Conservation (phyloP, 139 green algal genomes). For the Raphidocelis subcapitata region DNA sequence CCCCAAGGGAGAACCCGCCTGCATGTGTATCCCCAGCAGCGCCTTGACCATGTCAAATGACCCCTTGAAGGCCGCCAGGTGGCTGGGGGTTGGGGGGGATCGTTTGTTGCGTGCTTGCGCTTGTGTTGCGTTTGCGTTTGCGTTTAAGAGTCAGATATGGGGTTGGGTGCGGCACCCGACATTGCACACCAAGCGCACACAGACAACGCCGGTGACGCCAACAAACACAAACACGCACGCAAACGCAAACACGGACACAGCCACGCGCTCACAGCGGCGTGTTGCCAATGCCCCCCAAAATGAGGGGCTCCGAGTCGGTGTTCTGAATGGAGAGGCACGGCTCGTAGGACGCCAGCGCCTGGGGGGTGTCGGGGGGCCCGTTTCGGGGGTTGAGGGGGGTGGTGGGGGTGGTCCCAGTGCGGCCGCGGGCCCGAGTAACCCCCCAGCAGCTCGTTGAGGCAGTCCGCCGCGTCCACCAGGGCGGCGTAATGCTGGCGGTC, state of each 20-base stretch:
- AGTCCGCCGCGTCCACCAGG: too few relatives aligned
- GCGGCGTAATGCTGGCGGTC: too few relatives aligned
- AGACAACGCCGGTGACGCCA: too few relatives aligned
- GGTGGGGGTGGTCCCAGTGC: not conserved
- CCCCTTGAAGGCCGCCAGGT: constrained; percentile 39
- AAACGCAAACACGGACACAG: too few relatives aligned
- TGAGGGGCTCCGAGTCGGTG: not conserved
- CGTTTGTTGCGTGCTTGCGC: not conserved
- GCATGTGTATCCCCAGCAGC: constrained; percentile 34
- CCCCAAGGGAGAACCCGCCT: too few relatives aligned
- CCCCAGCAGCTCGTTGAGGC: too few relatives aligned
- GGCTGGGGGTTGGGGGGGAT: constrained; percentile 16
- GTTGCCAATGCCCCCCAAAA: constrained; percentile 13
- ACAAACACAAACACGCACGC: too few relatives aligned
- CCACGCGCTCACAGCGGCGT: constrained; percentile 2
- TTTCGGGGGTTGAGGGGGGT: constrained; percentile 9
- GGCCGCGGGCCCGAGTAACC: not conserved
- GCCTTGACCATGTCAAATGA: constrained; percentile 28
- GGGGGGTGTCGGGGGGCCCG: not conserved
- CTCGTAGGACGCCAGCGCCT: constrained; percentile 37
- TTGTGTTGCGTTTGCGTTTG: not conserved
- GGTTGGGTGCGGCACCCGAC: too few relatives aligned
- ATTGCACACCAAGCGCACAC: too few relatives aligned
- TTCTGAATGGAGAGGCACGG: constrained; percentile 28
- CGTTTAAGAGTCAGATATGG: too few relatives aligned